phyloP scores from a whole-genome alignment of 2,329 filamentous ascomycete species.

The Helminthosporium solani region DNA sequence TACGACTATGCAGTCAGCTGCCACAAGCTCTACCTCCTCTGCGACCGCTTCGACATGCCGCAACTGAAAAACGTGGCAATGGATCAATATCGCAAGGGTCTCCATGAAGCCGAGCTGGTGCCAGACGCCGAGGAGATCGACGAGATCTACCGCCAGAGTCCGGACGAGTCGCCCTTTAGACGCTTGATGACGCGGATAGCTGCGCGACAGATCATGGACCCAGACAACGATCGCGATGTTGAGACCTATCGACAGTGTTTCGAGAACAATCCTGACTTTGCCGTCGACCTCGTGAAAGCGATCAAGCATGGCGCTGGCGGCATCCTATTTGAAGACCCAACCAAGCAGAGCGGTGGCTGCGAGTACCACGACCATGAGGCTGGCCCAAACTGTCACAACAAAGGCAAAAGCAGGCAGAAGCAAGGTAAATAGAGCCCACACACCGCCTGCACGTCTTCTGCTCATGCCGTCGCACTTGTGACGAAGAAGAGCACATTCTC shows the following conservation, averaged over 20 bases:
- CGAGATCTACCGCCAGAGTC: slow-evolving; percentile 53
- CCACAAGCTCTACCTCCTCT: slow-evolving; percentile 55
- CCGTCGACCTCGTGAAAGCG: slow-evolving; percentile 55
- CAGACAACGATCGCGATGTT: slow-evolving; percentile 51
- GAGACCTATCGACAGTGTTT: slow-evolving; percentile 54
- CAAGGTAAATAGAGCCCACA: slow-evolving; percentile 37
- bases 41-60: slow-evolving; percentile 53
- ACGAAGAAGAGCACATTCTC: slow-evolving; percentile 13
- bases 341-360: slow-evolving; percentile 46
- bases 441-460: slow-evolving; percentile 3
- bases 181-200: slow-evolving; percentile 55
- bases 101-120: slow-evolving; percentile 53
- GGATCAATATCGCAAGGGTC: slow-evolving; percentile 54
- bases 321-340: slow-evolving; percentile 55
- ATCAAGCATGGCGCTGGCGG: slow-evolving; percentile 53
- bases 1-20: slow-evolving; percentile 57
- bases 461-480: slow-evolving; percentile 18
- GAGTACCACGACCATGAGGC: slow-evolving; percentile 54
- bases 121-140: slow-evolving; percentile 57
- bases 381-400: slow-evolving; percentile 43
- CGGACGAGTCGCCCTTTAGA: slow-evolving; percentile 50
- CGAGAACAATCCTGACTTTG: slow-evolving; percentile 52
- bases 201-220: slow-evolving; percentile 60
- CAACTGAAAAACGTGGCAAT: slow-evolving; percentile 56
- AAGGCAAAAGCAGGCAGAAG: slow-evolving; percentile 36